These are phyloP conservation scores for Epichloe bromicola DNA, from an alignment of 2,329 filamentous ascomycete species.

Conservation along the genomic window DNA sequence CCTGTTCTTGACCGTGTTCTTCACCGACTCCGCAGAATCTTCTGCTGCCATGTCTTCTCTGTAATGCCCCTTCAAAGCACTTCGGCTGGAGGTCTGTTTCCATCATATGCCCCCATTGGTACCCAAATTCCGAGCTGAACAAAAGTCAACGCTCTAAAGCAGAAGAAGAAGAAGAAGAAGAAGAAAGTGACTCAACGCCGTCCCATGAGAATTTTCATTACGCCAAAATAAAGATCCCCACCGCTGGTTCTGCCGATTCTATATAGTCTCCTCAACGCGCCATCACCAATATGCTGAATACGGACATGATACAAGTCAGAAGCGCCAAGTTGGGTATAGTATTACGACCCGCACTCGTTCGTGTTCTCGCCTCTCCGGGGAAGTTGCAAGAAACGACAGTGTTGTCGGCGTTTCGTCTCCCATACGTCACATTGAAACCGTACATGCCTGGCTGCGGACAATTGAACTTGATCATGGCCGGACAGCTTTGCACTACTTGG, in stretches of 20 bases:
- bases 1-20: too few species aligned
- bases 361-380: slow-evolving; percentile 23
- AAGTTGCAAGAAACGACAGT: slow-evolving; percentile 24
- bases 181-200: background rate
- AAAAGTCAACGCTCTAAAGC: background rate
- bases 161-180: background rate
- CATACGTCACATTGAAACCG: slow-evolving; percentile 25
- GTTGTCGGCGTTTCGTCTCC: slow-evolving; percentile 12
- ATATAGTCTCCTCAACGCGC: background rate
- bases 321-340: slow-evolving; percentile 9
- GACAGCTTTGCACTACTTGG: slow-evolving; percentile 73
- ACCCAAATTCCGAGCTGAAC: background rate
- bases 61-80: too few species aligned
- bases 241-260: background rate
- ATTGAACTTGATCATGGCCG: slow-evolving; percentile 57
- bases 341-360: slow-evolving; percentile 8
- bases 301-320: background rate
- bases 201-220: background rate
- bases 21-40: too few species aligned
- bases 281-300: background rate
- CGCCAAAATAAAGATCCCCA: background rate
- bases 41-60: too few species aligned
- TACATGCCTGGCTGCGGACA: slow-evolving; percentile 45
- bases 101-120: background rate
- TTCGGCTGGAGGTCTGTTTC: too few species aligned